Percentiles rank a stretch among this genome's conserved stretches.
Evolutionary conservation across 306 rosid genomes (phyloP).

Genomic region (Cyclanthera cordifolia): DNA sequence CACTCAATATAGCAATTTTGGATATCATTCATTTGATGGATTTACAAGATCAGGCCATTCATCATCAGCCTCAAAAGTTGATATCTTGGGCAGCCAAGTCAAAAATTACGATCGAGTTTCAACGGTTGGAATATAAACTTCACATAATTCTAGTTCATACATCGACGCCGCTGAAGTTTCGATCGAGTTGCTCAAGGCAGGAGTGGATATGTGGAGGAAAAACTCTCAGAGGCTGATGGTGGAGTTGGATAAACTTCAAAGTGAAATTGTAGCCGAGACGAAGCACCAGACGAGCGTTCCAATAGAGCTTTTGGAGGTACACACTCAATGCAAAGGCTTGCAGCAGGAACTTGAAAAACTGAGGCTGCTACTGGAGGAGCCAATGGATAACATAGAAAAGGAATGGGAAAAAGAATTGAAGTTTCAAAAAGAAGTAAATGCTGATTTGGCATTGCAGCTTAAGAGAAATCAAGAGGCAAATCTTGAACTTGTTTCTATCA

Average conservation of each 20-base stretch:
- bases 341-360: conserved; percentile 27
- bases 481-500: conserved; percentile 50
- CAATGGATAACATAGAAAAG: conserved; percentile 17
- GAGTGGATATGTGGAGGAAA: conserved; percentile 57
- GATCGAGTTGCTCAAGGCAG: conserved; percentile 41
- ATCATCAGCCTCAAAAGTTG: conserved; percentile 17
- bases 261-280: conserved; percentile 32
- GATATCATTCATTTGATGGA: conserved; percentile 10
- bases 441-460: conserved; percentile 45
- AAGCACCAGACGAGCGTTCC: conserved; percentile 24
- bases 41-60: conserved; percentile 21
- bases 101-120: conserved; percentile 8
- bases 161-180: conserved; percentile 31
- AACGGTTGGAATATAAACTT: not conserved
- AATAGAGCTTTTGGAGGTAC: conserved; percentile 30
- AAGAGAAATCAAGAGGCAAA: conserved; percentile 48
- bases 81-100: conserved; percentile 14
- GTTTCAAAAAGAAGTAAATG: conserved; percentile 47
- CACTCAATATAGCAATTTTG: conserved; percentile 3
- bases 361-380: conserved; percentile 24
- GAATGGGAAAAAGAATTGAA: conserved; percentile 38
- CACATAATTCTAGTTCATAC: conserved; percentile 17
- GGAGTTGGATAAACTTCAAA: conserved; percentile 33
- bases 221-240: conserved; percentile 37
- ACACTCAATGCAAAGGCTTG: conserved; percentile 14